These are phyloP conservation scores for Eucalyptus marginata DNA, from an alignment of 345 rosid species.

Conservation along the genomic window DNA sequence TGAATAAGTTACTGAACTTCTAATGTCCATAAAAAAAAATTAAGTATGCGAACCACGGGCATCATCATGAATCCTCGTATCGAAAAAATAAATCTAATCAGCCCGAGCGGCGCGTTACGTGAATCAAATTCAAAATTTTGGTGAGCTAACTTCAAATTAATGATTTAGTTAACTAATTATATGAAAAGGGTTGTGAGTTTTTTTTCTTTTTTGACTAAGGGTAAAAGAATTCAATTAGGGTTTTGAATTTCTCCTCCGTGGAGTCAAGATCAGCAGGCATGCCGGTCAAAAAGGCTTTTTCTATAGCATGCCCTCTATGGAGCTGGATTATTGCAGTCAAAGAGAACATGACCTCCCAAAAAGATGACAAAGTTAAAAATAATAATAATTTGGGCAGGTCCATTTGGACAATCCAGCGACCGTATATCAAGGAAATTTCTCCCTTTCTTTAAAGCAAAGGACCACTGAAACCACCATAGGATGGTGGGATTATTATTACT, in stretches of 20 bases:
- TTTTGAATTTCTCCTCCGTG: not conserved
- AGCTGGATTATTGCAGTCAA: not conserved
- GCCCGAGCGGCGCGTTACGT: no score
- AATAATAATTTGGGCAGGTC: not conserved
- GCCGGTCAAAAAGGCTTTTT: not conserved
- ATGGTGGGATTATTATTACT: not conserved
- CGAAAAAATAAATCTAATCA: not conserved
- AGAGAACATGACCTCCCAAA: not conserved
- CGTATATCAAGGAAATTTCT: not conserved
- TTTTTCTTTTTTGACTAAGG: not conserved
- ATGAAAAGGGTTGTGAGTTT: not conserved
- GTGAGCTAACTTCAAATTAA: not conserved
- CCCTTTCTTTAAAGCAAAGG: not conserved
- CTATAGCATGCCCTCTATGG: not conserved
- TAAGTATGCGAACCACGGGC: accelerated
- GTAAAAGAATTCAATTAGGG: not conserved
- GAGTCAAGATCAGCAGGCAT: not conserved
- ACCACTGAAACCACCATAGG: not conserved
- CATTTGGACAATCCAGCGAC: not conserved
- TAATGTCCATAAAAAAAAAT: not conserved
- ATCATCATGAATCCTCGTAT: not conserved
- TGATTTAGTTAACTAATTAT: not conserved
- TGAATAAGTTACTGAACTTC: not conserved
- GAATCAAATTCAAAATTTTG: not conserved
- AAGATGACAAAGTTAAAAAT: not conserved